Evolutionary conservation across 192 early-diverging fungal genomes (phyloP), one percentile per base, ranked within the genome.

Genomic region (Glomus cerebriforme): DNA sequence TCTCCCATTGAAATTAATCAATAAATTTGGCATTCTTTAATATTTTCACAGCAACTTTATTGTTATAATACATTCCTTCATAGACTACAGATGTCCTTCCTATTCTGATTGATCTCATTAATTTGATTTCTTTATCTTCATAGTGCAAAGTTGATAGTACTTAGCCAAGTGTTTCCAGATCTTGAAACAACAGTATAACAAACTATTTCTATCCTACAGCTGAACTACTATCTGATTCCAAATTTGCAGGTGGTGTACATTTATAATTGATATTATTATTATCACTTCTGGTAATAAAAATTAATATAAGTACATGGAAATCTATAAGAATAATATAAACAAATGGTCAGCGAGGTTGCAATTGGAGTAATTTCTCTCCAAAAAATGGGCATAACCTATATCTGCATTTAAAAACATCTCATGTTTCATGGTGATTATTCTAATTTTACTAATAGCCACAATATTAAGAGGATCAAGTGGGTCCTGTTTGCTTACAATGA

Each of bases 401-500:
- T 62, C n/a, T 62, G 59, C n/a, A 62, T 62, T 27, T 27, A 8
- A 62, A 8, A 62, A 62, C 10, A n/a, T 62, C 8, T 10, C 59
- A 62, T 62, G n/a, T 62, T 62, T 3, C 7, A n/a, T 2, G 6
- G 4, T 37, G 37, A 62, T 24, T 27, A 62, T 5, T 62, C 59
- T 62, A n/a, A 62, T 62, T 27, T 62, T 10, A n/a, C 59, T 8
- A 62, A 62, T n/a, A n/a, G 26, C 13, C 13, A 62, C 4, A 62
- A 62, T 8, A 9, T 62, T 62, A 62, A 62, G n/a, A 62, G 59
- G 59, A 26, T 62, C 59, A 62, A 62, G 59, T 62, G n/a, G 59
- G n/a, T 62, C 7, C 59, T 62, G 7, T 24, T 62, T 27, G 26
- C 13, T 27, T 9, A 62, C 2, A 62, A 62, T 62, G 24, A 62